Percentiles rank a stretch among this genome's conserved stretches.
Evolutionary conservation across 1,284 basidiomycete genomes (phyloP).

Genomic region (Puccinia hordei): DNA sequence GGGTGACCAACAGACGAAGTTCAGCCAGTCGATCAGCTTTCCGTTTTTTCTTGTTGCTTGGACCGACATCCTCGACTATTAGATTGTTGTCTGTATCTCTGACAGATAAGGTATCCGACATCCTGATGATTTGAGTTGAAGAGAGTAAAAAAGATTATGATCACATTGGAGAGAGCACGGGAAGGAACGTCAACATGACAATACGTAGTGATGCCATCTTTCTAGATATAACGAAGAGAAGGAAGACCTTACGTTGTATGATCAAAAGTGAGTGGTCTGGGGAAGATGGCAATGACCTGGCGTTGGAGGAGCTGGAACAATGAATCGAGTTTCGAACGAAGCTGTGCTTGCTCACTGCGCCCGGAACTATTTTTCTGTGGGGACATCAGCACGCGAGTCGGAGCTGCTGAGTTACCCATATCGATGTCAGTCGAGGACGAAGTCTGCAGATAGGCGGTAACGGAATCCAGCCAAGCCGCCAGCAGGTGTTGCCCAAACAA

Average conservation of each 20-base stretch:
- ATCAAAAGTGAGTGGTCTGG: conserved; percentile 4
- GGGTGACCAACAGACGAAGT: background rate
- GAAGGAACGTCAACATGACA: background rate
- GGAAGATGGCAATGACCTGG: background rate
- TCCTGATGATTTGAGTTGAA: no score
- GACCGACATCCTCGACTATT: background rate
- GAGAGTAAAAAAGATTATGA: no score
- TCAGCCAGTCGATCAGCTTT: conserved; percentile 12
- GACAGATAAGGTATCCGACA: background rate
- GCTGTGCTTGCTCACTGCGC: background rate
- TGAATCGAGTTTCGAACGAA: background rate
- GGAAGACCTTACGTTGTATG: conserved; percentile 8
- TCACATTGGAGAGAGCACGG: no score
- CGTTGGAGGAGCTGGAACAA: background rate
- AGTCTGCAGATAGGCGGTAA: background rate
- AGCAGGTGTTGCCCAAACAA: conserved; percentile 15
- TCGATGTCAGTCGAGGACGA: background rate
- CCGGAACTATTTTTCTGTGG: background rate
- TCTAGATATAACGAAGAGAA: background rate
- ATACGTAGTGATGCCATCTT: no score
- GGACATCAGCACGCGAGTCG: background rate
- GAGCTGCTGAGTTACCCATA: background rate
- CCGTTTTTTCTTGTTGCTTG: conserved; percentile 19
- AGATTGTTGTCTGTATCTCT: background rate
- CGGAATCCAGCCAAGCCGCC: conserved; percentile 12